Percentiles rank a stretch among this genome's conserved stretches.
phyloP scores from a whole-genome alignment of 257 asterid species.

The Rehmannia glutinosa region DNA sequence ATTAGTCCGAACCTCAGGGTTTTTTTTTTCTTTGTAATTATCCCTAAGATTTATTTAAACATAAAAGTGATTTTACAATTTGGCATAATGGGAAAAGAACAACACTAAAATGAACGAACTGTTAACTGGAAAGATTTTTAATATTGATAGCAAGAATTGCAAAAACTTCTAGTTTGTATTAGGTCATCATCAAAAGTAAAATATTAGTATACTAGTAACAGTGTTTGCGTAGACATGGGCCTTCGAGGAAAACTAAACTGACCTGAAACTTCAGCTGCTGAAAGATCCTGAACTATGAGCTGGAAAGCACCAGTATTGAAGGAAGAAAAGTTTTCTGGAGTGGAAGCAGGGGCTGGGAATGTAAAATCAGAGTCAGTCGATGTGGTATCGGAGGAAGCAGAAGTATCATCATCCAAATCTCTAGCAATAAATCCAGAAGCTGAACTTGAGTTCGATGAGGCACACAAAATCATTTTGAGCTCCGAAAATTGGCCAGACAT shows the following conservation, averaged over 20 bases:
- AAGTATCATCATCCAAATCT: slow-evolving; percentile 55
- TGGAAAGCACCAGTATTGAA: slow-evolving; percentile 74
- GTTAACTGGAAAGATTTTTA: no score
- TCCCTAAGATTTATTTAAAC: no score
- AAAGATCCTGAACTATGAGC: slow-evolving; percentile 92
- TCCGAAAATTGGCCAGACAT: slow-evolving; percentile 97
- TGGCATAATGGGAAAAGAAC: no score
- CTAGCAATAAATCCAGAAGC: slow-evolving; percentile 50
- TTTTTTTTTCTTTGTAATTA: not conserved
- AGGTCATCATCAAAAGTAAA: slow-evolving; percentile 13
- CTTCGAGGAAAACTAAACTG: slow-evolving; percentile 51
- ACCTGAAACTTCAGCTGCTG: slow-evolving; percentile 89
- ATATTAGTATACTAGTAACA: slow-evolving; percentile 26
- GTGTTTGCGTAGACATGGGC: slow-evolving; percentile 22
- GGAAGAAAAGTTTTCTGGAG: slow-evolving; percentile 57
- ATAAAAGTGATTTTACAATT: no score
- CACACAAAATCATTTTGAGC: slow-evolving; percentile 84
- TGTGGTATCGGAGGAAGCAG: slow-evolving; percentile 72
- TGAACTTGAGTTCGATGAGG: slow-evolving; percentile 67
- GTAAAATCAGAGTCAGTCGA: slow-evolving; percentile 89
- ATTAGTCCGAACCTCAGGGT: not conserved
- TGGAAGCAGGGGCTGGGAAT: slow-evolving; percentile 83
- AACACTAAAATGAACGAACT: no score
- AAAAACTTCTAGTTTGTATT: slow-evolving; percentile 13
- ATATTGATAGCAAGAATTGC: slow-evolving; percentile 7